These are phyloP conservation scores for Verticillium klebahnii DNA, from an alignment of 2,329 filamentous ascomycete species.

Conservation along the genomic window DNA sequence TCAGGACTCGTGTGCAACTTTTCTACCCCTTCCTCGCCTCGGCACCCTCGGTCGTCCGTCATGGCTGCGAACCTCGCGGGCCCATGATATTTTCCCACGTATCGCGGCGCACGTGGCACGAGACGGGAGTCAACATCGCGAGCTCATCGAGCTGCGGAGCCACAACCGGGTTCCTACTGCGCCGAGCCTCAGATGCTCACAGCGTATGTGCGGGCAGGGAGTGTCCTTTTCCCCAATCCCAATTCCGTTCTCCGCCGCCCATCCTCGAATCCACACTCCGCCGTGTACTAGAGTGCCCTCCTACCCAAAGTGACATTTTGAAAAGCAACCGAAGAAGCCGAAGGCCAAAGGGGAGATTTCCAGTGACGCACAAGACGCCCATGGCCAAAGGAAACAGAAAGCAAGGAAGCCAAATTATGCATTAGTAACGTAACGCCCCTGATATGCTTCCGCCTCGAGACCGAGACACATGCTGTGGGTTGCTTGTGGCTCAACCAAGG, in stretches of 20 bases:
- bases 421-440: constrained; percentile 13
- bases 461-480: not conserved
- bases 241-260: not conserved
- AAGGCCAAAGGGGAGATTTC: not conserved
- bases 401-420: constrained; percentile 12
- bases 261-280: not conserved
- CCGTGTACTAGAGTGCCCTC: not conserved
- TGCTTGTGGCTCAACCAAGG: constrained; percentile 9
- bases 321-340: not conserved
- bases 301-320: not conserved
- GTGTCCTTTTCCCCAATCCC: not conserved
- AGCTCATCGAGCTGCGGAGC: not conserved
- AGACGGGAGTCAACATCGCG: not conserved
- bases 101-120: constrained; percentile 3
- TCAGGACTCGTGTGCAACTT: constrained; percentile 12
- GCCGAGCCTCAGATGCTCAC: not conserved
- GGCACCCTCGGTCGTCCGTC: not conserved
- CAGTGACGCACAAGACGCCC: not conserved
- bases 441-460: constrained; percentile 7
- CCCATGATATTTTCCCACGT: not conserved
- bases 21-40: constrained; percentile 1
- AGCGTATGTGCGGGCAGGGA: not conserved
- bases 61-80: not conserved
- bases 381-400: not conserved
- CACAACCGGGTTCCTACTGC: not conserved